Base-by-base conservation (phyloP, 2,329 filamentous ascomycete species). In the Ascochyta viciae-villosae region DNA sequence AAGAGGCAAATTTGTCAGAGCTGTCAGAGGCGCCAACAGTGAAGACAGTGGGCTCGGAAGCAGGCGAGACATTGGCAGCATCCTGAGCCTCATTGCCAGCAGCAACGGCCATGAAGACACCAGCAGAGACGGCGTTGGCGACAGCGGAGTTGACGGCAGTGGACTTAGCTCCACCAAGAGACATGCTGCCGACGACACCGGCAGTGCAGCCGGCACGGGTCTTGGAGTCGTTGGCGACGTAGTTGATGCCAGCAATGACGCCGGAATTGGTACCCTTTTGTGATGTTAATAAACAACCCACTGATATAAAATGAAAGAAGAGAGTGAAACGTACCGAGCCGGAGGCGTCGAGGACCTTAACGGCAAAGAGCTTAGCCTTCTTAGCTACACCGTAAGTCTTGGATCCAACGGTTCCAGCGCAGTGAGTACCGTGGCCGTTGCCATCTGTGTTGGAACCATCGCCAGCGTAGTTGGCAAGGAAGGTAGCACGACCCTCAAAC, bases 1-100 rank as follows among this genome's bases (percentile, higher is more conserved):
- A 79, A 16, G 62, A 65, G 9, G 77, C 75, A 19, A 71, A 64
- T 1, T 41, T 39, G 62, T 78, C 73, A 22, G 62, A 65, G 61
- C 61, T 72, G 57, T 78, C 75, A 6, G 70, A 77, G 2, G 76
- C 76, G 57, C 73, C 76, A 35, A 78, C 76, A 38, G 76, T 78
- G 65, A 71, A 75, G 23, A 71, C 77, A 12, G 67, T 67, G 7
- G 74, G 40, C 53, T 76, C 75, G 19, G 74, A 76, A 6, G 76
- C 76, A 27, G 76, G 76, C 22, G 74, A 77, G 24, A 56, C 66
- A 61, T 72, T 72, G 35, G 51, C 50, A 34, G 76, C 72, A 52
- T 76, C 63, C 19, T 53, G 45, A 41, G 51, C 70, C 13, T 73
- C 69, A 57, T 78, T 78, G 44, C 76, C 76, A 12, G 76, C 76